A percentile compares a stretch with the other conserved stretches of the same genome.
phyloP scores from a whole-genome alignment of 176 grass and related monocot species.

The Lolium rigidum region DNA sequence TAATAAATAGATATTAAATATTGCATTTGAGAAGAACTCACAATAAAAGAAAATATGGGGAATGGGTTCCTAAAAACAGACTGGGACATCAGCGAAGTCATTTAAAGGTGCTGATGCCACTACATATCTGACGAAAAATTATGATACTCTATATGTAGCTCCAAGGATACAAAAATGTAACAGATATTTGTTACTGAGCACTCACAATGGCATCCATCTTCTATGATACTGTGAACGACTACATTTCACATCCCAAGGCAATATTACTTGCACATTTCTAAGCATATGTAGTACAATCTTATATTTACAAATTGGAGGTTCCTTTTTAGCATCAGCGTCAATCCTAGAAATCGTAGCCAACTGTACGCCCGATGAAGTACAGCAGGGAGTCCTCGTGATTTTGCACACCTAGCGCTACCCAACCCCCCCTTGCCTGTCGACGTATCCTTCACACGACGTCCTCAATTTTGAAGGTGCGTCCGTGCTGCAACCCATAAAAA shows the following conservation, averaged over 20 bases:
- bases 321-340: too few relatives aligned
- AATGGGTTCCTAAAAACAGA: not conserved
- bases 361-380: not conserved
- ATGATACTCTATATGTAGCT: not conserved
- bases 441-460: not conserved
- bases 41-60: not conserved
- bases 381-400: not conserved
- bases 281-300: too few relatives aligned
- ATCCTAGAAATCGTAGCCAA: too few relatives aligned
- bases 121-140: not conserved
- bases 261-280: too few relatives aligned
- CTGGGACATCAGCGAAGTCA: not conserved
- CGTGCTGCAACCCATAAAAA: not conserved
- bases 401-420: not conserved
- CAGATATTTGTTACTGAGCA: not conserved
- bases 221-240: not conserved
- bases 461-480: not conserved
- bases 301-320: too few relatives aligned
- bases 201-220: not conserved
- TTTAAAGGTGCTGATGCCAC: not conserved
- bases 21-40: not conserved
- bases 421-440: not conserved
- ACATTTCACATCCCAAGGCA: not conserved
- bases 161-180: not conserved
- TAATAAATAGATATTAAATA: not conserved